These are phyloP conservation scores for Mrakia blollopis DNA, from an alignment of 768 basidiomycete genomes.

Conservation along the genomic window DNA sequence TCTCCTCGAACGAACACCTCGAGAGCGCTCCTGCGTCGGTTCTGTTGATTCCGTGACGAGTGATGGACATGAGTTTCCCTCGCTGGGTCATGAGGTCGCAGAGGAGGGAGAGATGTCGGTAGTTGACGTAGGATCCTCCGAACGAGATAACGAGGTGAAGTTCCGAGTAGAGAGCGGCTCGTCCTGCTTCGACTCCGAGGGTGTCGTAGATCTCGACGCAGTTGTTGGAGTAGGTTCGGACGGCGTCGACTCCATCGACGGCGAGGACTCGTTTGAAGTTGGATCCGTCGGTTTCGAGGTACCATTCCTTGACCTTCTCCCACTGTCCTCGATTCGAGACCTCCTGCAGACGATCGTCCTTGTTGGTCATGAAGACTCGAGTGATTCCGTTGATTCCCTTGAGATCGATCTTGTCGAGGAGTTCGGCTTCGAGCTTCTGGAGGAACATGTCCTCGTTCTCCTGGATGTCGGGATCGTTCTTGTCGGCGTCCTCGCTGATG, in stretches of 20 bases:
- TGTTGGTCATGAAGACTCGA: conserved; percentile 73
- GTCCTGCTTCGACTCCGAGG: conserved; percentile 93
- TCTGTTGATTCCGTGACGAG: conserved; percentile 97
- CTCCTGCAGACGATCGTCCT: conserved; percentile 73
- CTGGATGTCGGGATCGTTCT: conserved; percentile 59
- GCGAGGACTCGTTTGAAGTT: conserved; percentile 93
- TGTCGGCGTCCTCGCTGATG: conserved; percentile 73
- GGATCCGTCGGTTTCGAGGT: conserved; percentile 92
- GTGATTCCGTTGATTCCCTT: conserved; percentile 88
- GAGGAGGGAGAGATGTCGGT: conserved; percentile 90
- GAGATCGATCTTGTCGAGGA: conserved; percentile 90
- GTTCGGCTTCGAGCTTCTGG: conserved; percentile 89
- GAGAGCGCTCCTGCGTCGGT: conserved; percentile 98
- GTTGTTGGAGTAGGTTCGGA: conserved; percentile 91
- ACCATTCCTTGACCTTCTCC: conserved; percentile 66
- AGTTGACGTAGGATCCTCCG: conserved; percentile 99
- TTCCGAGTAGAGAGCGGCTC: conserved; percentile 89
- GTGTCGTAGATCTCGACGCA: conserved; percentile 92
- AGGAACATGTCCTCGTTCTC: conserved; percentile 88
- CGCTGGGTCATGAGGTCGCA: conserved; percentile 98
- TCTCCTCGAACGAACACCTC: conserved; percentile 99
- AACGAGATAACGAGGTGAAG: conserved; percentile 94
- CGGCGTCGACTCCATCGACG: conserved; percentile 89
- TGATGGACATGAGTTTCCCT: conserved; percentile 93
- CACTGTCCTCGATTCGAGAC: conserved; percentile 57